Percentiles rank a stretch among this genome's conserved stretches.
Evolutionary conservation across 2,329 filamentous ascomycete genomes (phyloP).

Genomic region (Alternaria ventricosa): DNA sequence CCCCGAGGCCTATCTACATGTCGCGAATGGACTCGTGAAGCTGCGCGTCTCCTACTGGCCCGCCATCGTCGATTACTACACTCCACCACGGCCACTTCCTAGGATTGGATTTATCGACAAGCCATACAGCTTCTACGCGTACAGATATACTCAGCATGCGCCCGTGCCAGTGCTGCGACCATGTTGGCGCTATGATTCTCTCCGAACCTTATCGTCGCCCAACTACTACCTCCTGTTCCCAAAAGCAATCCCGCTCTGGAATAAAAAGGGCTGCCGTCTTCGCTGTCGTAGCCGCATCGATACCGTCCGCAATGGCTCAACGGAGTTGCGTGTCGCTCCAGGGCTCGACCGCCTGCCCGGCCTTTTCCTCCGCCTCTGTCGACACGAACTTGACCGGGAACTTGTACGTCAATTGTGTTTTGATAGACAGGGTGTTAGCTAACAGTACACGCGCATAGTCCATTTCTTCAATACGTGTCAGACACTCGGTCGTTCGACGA

Average conservation of each 20-base stretch:
- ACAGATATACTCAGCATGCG: conserved; percentile 23
- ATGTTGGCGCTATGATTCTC: conserved; percentile 10
- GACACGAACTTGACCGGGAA: conserved; percentile 68
- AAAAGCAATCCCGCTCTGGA: conserved; percentile 26
- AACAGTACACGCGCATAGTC: conserved; percentile 58
- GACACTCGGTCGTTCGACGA: conserved; percentile 78
- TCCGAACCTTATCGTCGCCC: conserved; percentile 17
- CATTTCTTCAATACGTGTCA: conserved; percentile 84
- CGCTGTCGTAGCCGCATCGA: conserved; percentile 35
- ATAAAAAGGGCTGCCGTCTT: conserved; percentile 29
- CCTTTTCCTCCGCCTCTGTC: conserved; percentile 75
- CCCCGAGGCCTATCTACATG: conserved; percentile 15
- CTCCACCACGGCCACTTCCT: conserved; percentile 19
- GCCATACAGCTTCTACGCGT: conserved; percentile 15
- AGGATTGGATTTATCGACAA: conserved; percentile 12
- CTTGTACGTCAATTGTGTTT: conserved; percentile 61
- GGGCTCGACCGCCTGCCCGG: conserved; percentile 73
- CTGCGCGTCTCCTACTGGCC: conserved; percentile 37
- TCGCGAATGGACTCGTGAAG: conserved; percentile 43
- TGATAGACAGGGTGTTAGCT: neutral
- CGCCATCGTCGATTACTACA: conserved; percentile 21
- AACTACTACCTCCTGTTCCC: conserved; percentile 21
- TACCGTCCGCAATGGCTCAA: conserved; percentile 48
- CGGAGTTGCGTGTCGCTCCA: conserved; percentile 69
- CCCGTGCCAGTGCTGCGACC: conserved; percentile 19